phyloP scores from a whole-genome alignment of 805 yeast genomes.

The Wickerhamomyces sydowiorum region DNA sequence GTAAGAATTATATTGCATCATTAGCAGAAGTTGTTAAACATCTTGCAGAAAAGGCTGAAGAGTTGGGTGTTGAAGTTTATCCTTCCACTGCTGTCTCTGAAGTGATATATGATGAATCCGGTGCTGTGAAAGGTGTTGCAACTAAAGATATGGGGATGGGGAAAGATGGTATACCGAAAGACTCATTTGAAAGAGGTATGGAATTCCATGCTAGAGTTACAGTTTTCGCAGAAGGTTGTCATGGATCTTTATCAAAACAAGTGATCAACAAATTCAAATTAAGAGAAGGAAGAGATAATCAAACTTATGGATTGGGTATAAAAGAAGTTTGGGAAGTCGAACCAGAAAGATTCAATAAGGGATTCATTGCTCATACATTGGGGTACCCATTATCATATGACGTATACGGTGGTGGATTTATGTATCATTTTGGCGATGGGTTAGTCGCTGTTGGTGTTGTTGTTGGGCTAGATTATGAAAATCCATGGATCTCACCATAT shows the following conservation, averaged over 20 bases:
- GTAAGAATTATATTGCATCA: slow-evolving; percentile 80
- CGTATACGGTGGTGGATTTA: slow-evolving; percentile 95
- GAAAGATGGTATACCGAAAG: slow-evolving; percentile 70
- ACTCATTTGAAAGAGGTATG: slow-evolving; percentile 92
- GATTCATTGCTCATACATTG: slow-evolving; percentile 79
- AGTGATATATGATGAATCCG: slow-evolving; percentile 56
- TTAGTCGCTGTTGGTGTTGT: slow-evolving; percentile 92
- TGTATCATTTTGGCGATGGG: slow-evolving; percentile 94
- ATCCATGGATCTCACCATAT: slow-evolving; percentile 94
- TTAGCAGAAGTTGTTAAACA: slow-evolving; percentile 75
- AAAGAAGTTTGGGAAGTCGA: slow-evolving; percentile 97
- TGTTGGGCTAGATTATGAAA: slow-evolving; percentile 87
- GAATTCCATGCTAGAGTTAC: slow-evolving; percentile 90
- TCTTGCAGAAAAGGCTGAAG: slow-evolving; percentile 86
- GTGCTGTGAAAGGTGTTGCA: slow-evolving; percentile 79
- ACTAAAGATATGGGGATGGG: slow-evolving; percentile 89
- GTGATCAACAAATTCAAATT: slow-evolving; percentile 64
- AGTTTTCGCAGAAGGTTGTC: slow-evolving; percentile 96
- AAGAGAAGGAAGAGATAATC: slow-evolving; percentile 60
- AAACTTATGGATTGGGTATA: slow-evolving; percentile 93
- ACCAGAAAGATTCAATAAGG: slow-evolving; percentile 74
- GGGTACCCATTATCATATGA: slow-evolving; percentile 77
- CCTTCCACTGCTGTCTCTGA: slow-evolving; percentile 87
- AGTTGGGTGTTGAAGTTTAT: slow-evolving; percentile 87
- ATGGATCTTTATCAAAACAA: slow-evolving; percentile 84